A percentile compares a stretch with the other conserved stretches of the same genome.
Conservation (phyloP, 495 filamentous ascomycete genomes). For the Xylaria intraflava region DNA sequence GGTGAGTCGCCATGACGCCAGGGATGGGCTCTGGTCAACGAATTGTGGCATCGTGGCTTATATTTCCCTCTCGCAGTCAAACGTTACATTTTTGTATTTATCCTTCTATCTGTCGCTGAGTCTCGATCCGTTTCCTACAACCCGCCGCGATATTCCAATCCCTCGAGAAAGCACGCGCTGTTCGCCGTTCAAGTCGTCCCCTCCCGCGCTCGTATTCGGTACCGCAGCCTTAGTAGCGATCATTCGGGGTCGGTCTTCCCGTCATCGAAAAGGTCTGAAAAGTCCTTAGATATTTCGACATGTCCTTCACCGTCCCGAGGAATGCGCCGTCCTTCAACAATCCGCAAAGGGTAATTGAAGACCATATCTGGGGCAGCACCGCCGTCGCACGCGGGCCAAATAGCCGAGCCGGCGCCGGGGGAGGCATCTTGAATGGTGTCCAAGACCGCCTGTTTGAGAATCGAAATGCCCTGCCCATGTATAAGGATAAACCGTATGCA, state of each 20-base stretch:
- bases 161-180: conserved; percentile 40
- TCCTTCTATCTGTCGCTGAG: background rate
- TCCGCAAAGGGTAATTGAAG: conserved; percentile 61
- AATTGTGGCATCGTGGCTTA: background rate
- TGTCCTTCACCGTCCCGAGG: conserved; percentile 61
- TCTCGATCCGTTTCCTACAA: no score
- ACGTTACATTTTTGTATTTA: background rate
- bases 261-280: conserved; percentile 37
- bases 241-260: conserved; percentile 35
- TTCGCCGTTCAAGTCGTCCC: conserved; percentile 36
- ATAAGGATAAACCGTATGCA: conserved; percentile 94
- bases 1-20: background rate
- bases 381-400: conserved; percentile 23
- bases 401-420: conserved; percentile 14
- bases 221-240: conserved; percentile 28
- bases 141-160: conserved; percentile 48
- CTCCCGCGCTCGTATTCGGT: conserved; percentile 32
- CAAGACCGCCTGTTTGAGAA: conserved; percentile 45
- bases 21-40: background rate
- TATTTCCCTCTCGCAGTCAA: background rate
- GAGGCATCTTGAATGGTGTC: conserved; percentile 39
- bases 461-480: conserved; percentile 74
- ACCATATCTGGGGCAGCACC: conserved; percentile 56
- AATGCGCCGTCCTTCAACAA: conserved; percentile 66
- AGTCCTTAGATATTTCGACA: conserved; percentile 39